phyloP scores from a whole-genome alignment of 2,329 filamentous ascomycete species.

The Xylariaceae sp. region DNA sequence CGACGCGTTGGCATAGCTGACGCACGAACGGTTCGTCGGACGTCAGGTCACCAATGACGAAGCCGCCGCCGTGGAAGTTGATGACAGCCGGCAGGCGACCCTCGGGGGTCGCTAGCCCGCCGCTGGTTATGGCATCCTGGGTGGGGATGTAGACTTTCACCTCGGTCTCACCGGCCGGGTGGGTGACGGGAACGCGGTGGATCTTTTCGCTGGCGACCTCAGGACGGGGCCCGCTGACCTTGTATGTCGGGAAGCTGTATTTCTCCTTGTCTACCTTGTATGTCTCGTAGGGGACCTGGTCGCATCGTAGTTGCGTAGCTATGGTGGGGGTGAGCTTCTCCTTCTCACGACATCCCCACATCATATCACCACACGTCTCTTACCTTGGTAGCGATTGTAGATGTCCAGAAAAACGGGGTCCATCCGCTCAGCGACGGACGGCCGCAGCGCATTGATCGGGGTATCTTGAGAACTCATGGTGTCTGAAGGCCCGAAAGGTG shows the following conservation, averaged over 20 bases:
- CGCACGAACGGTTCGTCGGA: constrained; percentile 46
- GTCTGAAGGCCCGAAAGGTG: constrained; percentile 5
- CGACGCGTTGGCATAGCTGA: constrained; percentile 40
- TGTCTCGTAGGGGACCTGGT: constrained; percentile 28
- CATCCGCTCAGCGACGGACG: constrained; percentile 40
- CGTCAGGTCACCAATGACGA: constrained; percentile 45
- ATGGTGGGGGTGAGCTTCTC: constrained; percentile 21
- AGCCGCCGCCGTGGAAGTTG: constrained; percentile 46
- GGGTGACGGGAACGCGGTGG: constrained; percentile 22
- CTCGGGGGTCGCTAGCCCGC: constrained; percentile 16
- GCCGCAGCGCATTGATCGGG: constrained; percentile 42
- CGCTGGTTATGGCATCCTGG: constrained; percentile 22
- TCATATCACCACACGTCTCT: constrained; percentile 14
- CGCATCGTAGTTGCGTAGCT: constrained; percentile 24
- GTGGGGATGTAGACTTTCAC: constrained; percentile 43
- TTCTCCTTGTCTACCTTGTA: constrained; percentile 23
- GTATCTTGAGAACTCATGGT: constrained; percentile 23
- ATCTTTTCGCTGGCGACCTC: constrained; percentile 24
- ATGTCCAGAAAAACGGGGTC: constrained; percentile 44
- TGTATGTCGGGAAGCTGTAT: constrained; percentile 24
- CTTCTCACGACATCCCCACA: not conserved
- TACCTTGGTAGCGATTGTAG: constrained; percentile 37
- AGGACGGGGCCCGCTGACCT: constrained; percentile 18
- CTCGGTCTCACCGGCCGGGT: constrained; percentile 27
- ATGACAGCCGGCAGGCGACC: constrained; percentile 43